A percentile compares a stretch with the other conserved stretches of the same genome.
These are phyloP conservation scores for Adansonia grandidieri DNA, from an alignment of 441 rosid genomes.

Conservation along the genomic window DNA sequence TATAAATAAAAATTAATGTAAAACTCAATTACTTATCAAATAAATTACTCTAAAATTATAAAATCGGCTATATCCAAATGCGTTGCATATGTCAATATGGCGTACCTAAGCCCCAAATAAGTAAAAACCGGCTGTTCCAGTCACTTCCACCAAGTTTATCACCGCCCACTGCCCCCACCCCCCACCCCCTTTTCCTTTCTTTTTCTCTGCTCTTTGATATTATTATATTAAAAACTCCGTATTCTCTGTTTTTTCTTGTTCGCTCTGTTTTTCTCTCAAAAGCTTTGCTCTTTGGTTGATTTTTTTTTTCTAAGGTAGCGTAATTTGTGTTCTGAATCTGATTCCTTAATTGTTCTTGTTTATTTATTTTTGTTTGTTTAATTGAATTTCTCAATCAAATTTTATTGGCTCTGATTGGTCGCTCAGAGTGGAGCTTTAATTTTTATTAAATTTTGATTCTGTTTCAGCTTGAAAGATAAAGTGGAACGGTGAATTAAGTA, in stretches of 20 bases:
- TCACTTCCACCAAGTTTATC: constrained; percentile 32
- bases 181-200: background rate
- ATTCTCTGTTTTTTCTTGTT: constrained; percentile 30
- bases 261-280: constrained; percentile 27
- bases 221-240: constrained; percentile 18
- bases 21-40: no score
- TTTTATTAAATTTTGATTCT: background rate
- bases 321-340: constrained; percentile 12
- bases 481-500: background rate
- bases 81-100: constrained; percentile 14
- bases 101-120: constrained; percentile 1
- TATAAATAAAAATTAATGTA: no score
- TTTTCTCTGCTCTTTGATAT: constrained; percentile 21
- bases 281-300: constrained; percentile 27
- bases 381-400: constrained; percentile 17
- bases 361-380: background rate
- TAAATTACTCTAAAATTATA: background rate
- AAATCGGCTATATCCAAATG: constrained; percentile 47
- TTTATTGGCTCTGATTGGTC: background rate
- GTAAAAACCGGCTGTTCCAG: constrained; percentile 48
- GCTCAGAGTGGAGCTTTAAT: background rate
- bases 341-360: background rate
- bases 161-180: constrained; percentile 21
- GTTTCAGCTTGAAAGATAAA: background rate
- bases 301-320: constrained; percentile 30